These are phyloP conservation scores for Boechera retrofracta DNA, from an alignment of 345 rosid species.

Conservation along the genomic window DNA sequence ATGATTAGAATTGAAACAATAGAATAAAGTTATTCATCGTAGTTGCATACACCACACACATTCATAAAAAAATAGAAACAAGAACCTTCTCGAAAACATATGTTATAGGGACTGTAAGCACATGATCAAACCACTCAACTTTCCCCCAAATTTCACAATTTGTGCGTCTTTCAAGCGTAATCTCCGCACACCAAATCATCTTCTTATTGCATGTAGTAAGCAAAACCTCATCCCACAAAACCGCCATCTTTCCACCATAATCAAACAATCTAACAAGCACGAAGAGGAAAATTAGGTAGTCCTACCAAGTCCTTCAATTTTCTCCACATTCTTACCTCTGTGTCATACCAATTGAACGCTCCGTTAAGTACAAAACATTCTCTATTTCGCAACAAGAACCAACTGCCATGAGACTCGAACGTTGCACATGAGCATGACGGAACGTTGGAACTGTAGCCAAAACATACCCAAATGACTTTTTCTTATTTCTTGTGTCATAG, in stretches of 20 bases:
- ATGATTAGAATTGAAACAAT: neutral
- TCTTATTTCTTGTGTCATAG: neutral
- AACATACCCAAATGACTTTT: neutral
- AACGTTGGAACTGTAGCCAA: neutral
- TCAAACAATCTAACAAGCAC: neutral
- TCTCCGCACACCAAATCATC: neutral
- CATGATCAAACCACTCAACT: neutral
- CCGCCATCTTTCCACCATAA: neutral
- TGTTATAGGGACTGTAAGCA: neutral
- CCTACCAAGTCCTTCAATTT: neutral
- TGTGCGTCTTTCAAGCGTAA: neutral
- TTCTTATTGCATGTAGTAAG: neutral
- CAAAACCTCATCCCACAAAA: neutral
- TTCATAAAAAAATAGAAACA: neutral
- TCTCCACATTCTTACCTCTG: neutral
- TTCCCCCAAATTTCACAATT: neutral
- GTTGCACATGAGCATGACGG: neutral
- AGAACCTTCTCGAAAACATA: no score
- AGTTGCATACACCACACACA: neutral
- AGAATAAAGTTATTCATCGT: neutral
- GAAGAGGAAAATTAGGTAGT: neutral
- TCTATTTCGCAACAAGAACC: neutral
- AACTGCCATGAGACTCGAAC: neutral
- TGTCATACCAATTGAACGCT: neutral
- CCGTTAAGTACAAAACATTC: no score